Evolutionary conservation across 2,329 filamentous ascomycete species (phyloP).

Genomic region (Allantophomopsis lycopodina): DNA sequence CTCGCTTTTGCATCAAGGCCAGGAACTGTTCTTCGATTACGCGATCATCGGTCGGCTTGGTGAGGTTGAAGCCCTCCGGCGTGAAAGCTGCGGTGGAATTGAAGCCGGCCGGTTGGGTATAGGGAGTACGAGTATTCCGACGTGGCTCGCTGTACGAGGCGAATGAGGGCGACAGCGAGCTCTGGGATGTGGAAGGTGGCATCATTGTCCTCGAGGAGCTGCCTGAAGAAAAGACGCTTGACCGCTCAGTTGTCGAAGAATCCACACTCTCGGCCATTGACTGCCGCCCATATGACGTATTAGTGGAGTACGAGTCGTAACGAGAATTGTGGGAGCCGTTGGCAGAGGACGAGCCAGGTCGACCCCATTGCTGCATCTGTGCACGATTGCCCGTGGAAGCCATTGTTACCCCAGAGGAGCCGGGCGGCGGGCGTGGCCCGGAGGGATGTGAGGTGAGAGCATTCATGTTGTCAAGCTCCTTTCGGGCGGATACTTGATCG

Average conservation of each 20-base stretch:
- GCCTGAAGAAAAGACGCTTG: constrained; percentile 38
- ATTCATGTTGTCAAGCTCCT: constrained; percentile 40
- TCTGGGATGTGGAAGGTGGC: constrained; percentile 41
- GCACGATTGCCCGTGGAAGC: constrained; percentile 54
- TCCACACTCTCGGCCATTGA: constrained; percentile 53
- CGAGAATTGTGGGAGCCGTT: constrained; percentile 40
- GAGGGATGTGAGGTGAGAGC: constrained; percentile 35
- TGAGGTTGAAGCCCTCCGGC: constrained; percentile 38
- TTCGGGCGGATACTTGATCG: constrained; percentile 47
- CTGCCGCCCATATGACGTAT: constrained; percentile 19
- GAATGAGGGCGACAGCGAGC: constrained; percentile 23
- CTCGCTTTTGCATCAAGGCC: constrained; percentile 91
- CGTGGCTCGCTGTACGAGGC: constrained; percentile 32
- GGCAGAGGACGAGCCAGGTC: constrained; percentile 36
- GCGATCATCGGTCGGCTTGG: constrained; percentile 65
- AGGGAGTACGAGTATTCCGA: constrained; percentile 39
- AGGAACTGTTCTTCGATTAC: constrained; percentile 86
- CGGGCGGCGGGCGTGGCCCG: constrained; percentile 44
- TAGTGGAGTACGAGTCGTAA: constrained; percentile 47
- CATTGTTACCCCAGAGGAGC: constrained; percentile 47
- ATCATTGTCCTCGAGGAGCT: constrained; percentile 38
- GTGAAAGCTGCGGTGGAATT: constrained; percentile 7
- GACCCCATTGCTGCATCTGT: constrained; percentile 68
- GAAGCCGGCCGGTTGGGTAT: constrained; percentile 8
- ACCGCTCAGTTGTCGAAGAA: constrained; percentile 43